Percentiles rank a stretch among this genome's conserved stretches.
Evolutionary conservation across 192 early-diverging fungal genomes (phyloP).

Genomic region (Ambispora gerdemannii): DNA sequence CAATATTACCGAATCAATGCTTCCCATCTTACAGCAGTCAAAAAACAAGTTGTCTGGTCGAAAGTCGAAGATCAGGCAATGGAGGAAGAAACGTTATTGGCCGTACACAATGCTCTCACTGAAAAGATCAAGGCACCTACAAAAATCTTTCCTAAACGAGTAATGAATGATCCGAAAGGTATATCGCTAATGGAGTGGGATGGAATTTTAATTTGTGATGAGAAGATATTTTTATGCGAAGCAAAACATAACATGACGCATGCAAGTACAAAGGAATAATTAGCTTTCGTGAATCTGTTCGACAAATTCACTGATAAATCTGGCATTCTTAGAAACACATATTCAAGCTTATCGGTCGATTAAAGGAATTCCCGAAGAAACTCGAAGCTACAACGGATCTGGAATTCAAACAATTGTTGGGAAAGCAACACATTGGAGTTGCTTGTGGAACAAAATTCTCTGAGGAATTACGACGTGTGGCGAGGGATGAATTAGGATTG

Average conservation of each 20-base stretch:
- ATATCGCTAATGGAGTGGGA: constrained; percentile 15
- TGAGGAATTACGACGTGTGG: neutral
- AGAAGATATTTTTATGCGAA: constrained; percentile 15
- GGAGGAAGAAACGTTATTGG: constrained; percentile 8
- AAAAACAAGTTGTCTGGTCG: constrained; percentile 4
- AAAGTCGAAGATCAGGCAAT: constrained; percentile 12
- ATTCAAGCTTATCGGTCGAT: neutral
- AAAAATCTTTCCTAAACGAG: constrained; percentile 11
- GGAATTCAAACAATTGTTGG: constrained; percentile 14
- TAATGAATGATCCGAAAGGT: neutral
- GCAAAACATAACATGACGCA: constrained; percentile 18
- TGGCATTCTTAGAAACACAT: constrained; percentile 18
- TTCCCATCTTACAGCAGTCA: neutral
- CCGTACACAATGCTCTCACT: neutral
- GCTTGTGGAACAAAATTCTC: neutral
- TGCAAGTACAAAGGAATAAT: constrained; percentile 23
- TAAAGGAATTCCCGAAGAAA: constrained; percentile 20
- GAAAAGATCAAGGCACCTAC: constrained; percentile 2
- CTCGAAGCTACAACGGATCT: neutral
- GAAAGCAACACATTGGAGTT: constrained; percentile 20
- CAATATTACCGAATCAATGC: constrained; percentile 12
- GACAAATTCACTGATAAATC: constrained; percentile 19
- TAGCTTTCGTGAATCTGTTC: constrained; percentile 4
- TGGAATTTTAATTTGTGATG: constrained; percentile 14
- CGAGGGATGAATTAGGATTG: constrained; percentile 21